Conservation (phyloP, 192 early-diverging fungal genomes). For the Coemansia sp. region DNA sequence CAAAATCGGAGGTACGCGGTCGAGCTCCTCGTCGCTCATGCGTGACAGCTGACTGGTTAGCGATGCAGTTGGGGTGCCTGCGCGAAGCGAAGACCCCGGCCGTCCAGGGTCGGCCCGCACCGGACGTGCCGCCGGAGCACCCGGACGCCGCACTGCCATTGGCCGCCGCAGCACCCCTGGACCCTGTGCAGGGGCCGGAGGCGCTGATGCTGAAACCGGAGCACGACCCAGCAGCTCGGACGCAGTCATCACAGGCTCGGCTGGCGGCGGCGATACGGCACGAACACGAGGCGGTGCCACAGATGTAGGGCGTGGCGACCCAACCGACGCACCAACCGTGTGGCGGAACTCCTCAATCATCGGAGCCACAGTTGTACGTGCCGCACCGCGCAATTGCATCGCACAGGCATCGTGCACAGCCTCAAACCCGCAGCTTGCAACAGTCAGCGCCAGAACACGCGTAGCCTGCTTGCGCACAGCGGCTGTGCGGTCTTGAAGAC, state of each 20-base stretch:
- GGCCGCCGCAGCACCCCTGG: constrained; percentile 50
- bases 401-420: constrained; percentile 64
- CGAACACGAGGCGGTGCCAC: constrained; percentile 13
- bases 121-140: constrained; percentile 2
- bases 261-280: constrained; percentile 26
- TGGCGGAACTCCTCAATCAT: constrained; percentile 69
- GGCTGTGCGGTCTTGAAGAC: constrained; percentile 82
- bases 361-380: constrained; percentile 70
- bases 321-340: constrained; percentile 25
- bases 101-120: constrained; percentile 16
- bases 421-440: constrained; percentile 71
- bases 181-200: constrained; percentile 4
- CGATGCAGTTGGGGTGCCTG: constrained; percentile 19
- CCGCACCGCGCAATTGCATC: constrained; percentile 74
- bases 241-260: constrained; percentile 52
- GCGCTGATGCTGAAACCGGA: background rate
- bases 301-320: constrained; percentile 6
- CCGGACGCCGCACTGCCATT: constrained; percentile 41
- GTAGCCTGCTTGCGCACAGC: constrained; percentile 90
- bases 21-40: constrained; percentile 51
- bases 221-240: constrained; percentile 46
- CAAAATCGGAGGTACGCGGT: constrained; percentile 58
- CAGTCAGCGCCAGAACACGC: constrained; percentile 64
- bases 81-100: constrained; percentile 29
- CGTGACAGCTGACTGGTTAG: constrained; percentile 30